Evolutionary conservation across 441 rosid genomes (phyloP).

Genomic region (Adansonia grandidieri): DNA sequence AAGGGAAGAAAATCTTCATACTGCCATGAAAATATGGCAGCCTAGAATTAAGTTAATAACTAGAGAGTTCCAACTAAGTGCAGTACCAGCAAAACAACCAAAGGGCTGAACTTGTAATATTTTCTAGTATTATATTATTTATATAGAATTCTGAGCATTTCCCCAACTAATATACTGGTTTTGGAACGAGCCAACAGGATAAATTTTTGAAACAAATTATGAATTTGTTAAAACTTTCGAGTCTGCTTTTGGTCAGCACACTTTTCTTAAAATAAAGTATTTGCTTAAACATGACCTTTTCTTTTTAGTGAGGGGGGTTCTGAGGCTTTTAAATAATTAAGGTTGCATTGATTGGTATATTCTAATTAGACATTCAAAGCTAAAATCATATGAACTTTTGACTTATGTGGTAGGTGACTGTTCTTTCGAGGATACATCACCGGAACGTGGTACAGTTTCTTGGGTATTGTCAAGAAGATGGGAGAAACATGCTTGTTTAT

Average conservation of each 20-base stretch:
- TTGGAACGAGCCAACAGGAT: not conserved
- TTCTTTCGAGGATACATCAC: slow-evolving; percentile 98
- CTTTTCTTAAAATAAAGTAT: not conserved
- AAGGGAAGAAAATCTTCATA: not conserved
- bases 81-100: not conserved
- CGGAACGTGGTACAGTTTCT: slow-evolving; percentile 94
- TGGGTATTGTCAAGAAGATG: slow-evolving; percentile 96
- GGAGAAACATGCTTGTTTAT: slow-evolving; percentile 79
- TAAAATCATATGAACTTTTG: slow-evolving; percentile 18
- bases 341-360: not conserved
- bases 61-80: not conserved
- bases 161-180: not conserved
- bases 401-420: slow-evolving; percentile 59
- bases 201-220: too few relatives aligned
- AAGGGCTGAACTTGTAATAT: not conserved
- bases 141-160: not conserved
- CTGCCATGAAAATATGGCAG: slow-evolving; percentile 4
- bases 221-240: not conserved
- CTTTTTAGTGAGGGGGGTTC: not conserved
- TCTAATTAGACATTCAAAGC: slow-evolving; percentile 7
- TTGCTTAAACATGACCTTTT: not conserved
- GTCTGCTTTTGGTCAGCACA: too few relatives aligned
- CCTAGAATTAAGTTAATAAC: not conserved
- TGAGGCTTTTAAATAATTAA: not conserved
- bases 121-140: not conserved